These are phyloP conservation scores for Pleurotus djamor DNA, from an alignment of 768 basidiomycete species.

Conservation along the genomic window DNA sequence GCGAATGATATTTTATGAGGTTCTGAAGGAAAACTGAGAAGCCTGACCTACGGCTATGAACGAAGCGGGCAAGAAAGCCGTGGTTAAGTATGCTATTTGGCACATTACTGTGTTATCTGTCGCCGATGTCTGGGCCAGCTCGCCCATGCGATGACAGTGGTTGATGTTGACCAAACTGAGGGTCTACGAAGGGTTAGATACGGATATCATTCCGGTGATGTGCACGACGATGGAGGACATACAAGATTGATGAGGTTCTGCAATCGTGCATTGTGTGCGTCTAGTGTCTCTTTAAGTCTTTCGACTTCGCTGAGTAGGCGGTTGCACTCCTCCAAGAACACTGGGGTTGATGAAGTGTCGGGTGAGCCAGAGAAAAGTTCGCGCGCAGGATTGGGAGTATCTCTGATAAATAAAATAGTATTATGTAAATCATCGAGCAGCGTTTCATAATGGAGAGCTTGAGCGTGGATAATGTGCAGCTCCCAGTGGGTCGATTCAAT, in stretches of 20 bases:
- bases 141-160: constrained; percentile 40
- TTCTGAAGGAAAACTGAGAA: neutral
- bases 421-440: too few species aligned
- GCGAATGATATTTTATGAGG: neutral
- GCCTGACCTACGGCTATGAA: constrained; percentile 42
- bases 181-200: constrained; percentile 24
- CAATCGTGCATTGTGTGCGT: constrained; percentile 39
- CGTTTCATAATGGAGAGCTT: too few species aligned
- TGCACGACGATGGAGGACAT: constrained; percentile 3
- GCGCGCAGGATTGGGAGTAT: too few species aligned
- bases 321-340: constrained; percentile 42
- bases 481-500: too few species aligned
- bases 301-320: constrained; percentile 49
- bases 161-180: constrained; percentile 47
- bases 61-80: constrained; percentile 60
- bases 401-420: too few species aligned
- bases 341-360: too few species aligned
- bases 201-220: neutral
- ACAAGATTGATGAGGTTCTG: constrained; percentile 53
- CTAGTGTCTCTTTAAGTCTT: constrained; percentile 37
- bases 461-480: too few species aligned
- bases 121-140: constrained; percentile 38
- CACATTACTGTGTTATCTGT: constrained; percentile 43
- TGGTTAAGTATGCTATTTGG: constrained; percentile 56
- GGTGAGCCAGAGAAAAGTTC: too few species aligned